Base-by-base conservation (phyloP, 352 stramenopile genomes). In the Globisporangium spinosum region DNA sequence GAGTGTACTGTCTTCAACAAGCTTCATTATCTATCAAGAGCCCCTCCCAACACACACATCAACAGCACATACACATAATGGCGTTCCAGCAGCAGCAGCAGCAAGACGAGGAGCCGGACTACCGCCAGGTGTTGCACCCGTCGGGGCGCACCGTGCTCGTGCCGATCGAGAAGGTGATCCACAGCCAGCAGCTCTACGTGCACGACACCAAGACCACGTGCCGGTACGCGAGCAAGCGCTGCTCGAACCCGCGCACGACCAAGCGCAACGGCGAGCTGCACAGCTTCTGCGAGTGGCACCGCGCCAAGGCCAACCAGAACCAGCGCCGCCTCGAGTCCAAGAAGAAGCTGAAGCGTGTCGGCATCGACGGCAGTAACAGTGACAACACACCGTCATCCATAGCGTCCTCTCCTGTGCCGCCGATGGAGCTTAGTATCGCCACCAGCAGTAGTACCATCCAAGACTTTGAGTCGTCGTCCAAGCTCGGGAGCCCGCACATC, bases 231-330 rank as follows among this genome's bases (percentile, higher is more conserved):
- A 75, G 59, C 49, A 68, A 69, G 49, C 66, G 67, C 22, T 75
- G 69, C 65, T 57, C 51, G 25, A 69, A 72, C 40, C 54, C 65
- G 20, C 71, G 71, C 53, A 70, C 67, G 12, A 58, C 66, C 34
- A 77, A 77, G 49, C 69, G 69, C 25, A 72, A 77, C 29, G 71
- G 71, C 12, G 70, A 73, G 55, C 61, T 75, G 13, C 71, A 77
- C 56, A 69, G 58, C 20, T 62, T 77, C 25, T 77, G 71, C 43
- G 70, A 77, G 45, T 64, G 56, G 25, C 71, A 77, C 40, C 68
- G 71, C n/a, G 27, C 47, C 45, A 75, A 75, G 49, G 71, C 71
- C 23, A 77, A 77, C 58, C 62, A 75, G 35, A 73, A 64, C 45
- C 71, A 77, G 56, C 68, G 71, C 20, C 72, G 72, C n/a, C 67